These are phyloP conservation scores for Euphorbia pulcherrima DNA, from an alignment of 345 rosid genomes.

Conservation along the genomic window DNA sequence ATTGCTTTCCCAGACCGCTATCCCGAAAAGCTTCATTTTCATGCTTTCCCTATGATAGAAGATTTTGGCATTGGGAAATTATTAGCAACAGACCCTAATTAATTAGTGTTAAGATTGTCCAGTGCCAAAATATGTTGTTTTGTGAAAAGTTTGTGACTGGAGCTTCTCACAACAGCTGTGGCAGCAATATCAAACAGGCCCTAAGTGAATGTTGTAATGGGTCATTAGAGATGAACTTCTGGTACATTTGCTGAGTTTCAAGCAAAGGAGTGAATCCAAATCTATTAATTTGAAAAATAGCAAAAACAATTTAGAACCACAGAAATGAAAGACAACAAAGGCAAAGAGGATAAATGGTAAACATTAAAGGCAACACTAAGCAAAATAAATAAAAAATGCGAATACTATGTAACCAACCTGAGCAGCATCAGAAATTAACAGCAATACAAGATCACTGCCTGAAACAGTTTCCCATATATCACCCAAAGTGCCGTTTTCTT, in stretches of 20 bases:
- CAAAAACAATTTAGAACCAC: neutral
- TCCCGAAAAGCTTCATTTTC: no score
- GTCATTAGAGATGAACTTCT: neutral
- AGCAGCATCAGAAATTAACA: constrained; percentile 90
- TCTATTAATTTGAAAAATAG: no score
- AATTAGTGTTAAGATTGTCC: no score
- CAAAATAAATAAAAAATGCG: neutral
- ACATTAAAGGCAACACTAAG: neutral
- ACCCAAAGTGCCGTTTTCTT: constrained; percentile 80
- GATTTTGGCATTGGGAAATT: no score
- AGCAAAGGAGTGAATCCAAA: neutral
- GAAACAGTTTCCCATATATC: constrained; percentile 87
- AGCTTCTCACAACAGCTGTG: no score
- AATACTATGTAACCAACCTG: constrained; percentile 43
- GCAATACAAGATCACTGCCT: constrained; percentile 80
- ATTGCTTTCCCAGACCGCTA: no score
- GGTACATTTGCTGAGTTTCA: neutral
- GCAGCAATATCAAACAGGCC: no score
- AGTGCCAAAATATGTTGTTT: no score
- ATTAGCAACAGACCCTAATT: no score
- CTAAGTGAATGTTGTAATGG: neutral
- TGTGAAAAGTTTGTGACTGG: no score
- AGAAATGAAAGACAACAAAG: neutral
- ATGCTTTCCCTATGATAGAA: no score
- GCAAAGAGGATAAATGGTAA: neutral